A percentile compares a stretch with the other conserved stretches of the same genome.
Evolutionary conservation across 2,329 filamentous ascomycete species (phyloP).

Genomic region (Fusarium sororula): DNA sequence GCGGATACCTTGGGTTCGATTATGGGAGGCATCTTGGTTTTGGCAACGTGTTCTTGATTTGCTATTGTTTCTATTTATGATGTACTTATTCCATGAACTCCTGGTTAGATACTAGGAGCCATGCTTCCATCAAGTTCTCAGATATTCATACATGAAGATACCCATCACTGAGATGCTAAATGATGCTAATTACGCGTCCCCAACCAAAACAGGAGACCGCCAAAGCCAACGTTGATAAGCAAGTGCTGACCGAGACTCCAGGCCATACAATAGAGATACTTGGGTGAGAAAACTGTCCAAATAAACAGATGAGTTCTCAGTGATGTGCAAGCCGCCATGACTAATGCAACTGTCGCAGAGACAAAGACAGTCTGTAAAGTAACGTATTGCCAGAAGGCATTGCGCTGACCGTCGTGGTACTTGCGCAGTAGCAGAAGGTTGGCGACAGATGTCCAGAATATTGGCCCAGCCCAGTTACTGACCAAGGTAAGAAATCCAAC

Average conservation of each 20-base stretch:
- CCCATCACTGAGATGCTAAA: not conserved
- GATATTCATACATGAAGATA: constrained; percentile 5
- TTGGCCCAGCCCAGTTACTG: constrained; percentile 89
- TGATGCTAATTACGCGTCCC: constrained; percentile 43
- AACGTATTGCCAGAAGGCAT: constrained; percentile 62
- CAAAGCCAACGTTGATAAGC: constrained; percentile 72
- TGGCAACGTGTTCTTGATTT: constrained; percentile 25
- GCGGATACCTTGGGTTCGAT: constrained; percentile 10
- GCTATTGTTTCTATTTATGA: constrained; percentile 19
- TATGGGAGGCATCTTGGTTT: constrained; percentile 14
- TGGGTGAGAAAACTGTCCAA: constrained; percentile 98
- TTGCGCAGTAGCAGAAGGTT: constrained; percentile 64
- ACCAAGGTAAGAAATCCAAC: constrained; percentile 88
- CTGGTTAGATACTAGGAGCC: not conserved
- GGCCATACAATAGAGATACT: constrained; percentile 90
- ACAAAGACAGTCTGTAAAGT: constrained; percentile 76
- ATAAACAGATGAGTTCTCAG: constrained; percentile 93
- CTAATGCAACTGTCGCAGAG: constrained; percentile 70
- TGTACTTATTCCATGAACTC: not conserved
- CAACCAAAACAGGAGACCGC: constrained; percentile 66
- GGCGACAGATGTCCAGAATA: constrained; percentile 83
- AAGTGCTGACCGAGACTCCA: constrained; percentile 89
- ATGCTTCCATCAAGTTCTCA: not conserved
- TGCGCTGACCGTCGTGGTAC: constrained; percentile 35
- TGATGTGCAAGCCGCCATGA: constrained; percentile 89